phyloP scores from a whole-genome alignment of 2,329 filamentous ascomycete species.

The Pseudogymnoascus sp. region DNA sequence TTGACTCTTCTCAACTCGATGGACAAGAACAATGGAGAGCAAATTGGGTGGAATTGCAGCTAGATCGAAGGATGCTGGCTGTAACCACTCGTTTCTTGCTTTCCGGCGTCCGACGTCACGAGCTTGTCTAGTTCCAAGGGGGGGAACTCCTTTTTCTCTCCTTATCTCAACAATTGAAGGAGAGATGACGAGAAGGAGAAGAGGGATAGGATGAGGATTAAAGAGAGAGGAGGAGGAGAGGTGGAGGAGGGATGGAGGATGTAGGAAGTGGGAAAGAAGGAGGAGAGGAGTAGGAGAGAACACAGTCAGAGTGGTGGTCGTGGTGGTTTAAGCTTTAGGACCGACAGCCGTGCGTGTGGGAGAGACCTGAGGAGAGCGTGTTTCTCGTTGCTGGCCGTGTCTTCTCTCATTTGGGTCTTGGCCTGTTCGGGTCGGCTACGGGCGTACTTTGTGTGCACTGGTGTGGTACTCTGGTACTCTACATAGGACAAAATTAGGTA shows the following conservation, averaged over 20 bases:
- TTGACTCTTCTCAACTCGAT: background rate
- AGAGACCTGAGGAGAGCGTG: background rate
- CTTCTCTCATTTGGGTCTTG: background rate
- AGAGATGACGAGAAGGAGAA: conserved; percentile 4
- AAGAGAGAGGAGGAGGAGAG: conserved; percentile 11
- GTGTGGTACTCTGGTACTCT: background rate
- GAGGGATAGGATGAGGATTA: conserved; percentile 9
- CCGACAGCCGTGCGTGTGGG: conserved; percentile 3
- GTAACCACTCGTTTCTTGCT: background rate
- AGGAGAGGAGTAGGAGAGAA: background rate
- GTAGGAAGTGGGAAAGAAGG: conserved; percentile 6
- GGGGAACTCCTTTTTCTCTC: background rate
- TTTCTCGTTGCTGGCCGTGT: conserved; percentile 2
- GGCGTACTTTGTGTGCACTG: background rate
- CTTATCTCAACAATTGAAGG: background rate
- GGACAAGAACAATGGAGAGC: background rate
- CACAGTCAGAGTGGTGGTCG: conserved; percentile 1
- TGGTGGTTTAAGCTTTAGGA: conserved; percentile 6
- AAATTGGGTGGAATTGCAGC: conserved; percentile 1
- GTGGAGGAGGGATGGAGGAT: conserved; percentile 5
- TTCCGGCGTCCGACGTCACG: background rate
- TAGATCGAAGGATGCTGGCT: background rate
- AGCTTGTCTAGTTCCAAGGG: conserved; percentile 1
- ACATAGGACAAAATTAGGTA: background rate
- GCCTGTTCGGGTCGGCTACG: background rate